Evolutionary conservation across 176 grass and related monocot species (phyloP), one percentile per base, ranked within the genome.

Genomic region (Phoenix roebelenii): DNA sequence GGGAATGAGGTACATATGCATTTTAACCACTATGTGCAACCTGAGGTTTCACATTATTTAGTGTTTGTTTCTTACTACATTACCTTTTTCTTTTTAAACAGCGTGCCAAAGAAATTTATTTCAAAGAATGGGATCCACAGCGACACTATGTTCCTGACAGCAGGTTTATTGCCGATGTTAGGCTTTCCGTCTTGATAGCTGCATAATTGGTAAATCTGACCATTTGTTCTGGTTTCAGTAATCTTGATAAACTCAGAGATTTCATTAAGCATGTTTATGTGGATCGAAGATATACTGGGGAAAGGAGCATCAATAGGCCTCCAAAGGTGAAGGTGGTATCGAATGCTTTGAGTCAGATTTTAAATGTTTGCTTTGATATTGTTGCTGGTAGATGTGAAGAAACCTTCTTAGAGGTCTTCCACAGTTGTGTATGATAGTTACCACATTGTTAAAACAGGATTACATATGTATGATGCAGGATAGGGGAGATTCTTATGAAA

Each of bases 241-340:
- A 83, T 72, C 68, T 83, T 44, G 72, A 76, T 72, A 73, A 48
- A 65, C 71, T 83, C 25, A 79, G 85, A 69, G 73, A 72, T 64
- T 88, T 88, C 76, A 88, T 88, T 71, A 88, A 73, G 71, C 72
- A 69, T 69, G 60, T 83, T 51, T 88, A 88, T 65, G 76, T 83
- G 15, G 79, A 88, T 25, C 57, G 18, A 26, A 88, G 76, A 73
- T 88, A 64, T 50, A 48, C 59, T 53, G 61, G 66, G 25, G 74
- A 79, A 58, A 72, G 61, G 69, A 83, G 50, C 61, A 71, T 49
- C 44, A 57, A 82, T 26, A 65, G 65, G 52, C 66, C 66, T 52
- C 64, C 65, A 77, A 65, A 51, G 55, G 54, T 24, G 44, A 89
- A 84, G 80, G 80, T 89, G 68, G 17, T 52, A 68, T 85, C 30